Evolutionary conservation across 73 alveolate species (phyloP).

Genomic region (Paramecium octaurelia): DNA sequence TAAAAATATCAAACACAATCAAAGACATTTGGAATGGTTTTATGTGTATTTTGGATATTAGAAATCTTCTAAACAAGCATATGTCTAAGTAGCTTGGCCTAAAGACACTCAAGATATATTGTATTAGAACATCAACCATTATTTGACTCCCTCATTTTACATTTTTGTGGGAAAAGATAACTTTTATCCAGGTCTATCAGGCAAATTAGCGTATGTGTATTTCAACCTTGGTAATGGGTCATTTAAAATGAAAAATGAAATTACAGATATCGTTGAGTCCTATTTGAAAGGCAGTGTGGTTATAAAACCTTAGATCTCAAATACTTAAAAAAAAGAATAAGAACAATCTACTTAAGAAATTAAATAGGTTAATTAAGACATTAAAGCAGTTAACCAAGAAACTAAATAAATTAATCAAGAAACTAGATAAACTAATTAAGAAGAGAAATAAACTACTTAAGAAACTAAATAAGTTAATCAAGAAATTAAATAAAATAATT

Average conservation of each 20-base stretch:
- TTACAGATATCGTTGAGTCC: not conserved
- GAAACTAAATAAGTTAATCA: not conserved
- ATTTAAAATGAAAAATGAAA: not conserved
- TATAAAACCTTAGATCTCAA: not conserved
- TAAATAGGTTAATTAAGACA: not conserved
- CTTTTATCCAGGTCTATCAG: not conserved
- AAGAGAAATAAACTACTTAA: too few relatives aligned
- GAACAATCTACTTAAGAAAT: not conserved
- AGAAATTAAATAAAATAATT: not conserved
- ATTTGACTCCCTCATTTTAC: not conserved
- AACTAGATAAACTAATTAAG: not conserved
- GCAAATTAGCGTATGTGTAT: not conserved
- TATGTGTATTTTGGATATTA: constrained; percentile 22
- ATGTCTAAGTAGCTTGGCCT: not conserved
- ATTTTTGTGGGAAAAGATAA: constrained; percentile 35
- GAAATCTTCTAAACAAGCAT: not conserved
- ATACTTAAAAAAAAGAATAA: not conserved
- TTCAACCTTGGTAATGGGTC: constrained; percentile 2
- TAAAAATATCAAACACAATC: not conserved
- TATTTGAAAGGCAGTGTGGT: not conserved
- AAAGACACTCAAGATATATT: not conserved
- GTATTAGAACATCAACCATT: constrained; percentile 4
- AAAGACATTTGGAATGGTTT: constrained; percentile 13
- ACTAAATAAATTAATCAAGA: not conserved
- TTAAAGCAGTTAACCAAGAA: too few relatives aligned